phyloP scores from a whole-genome alignment of 2,329 filamentous ascomycete genomes.

The Nemania serpens region DNA sequence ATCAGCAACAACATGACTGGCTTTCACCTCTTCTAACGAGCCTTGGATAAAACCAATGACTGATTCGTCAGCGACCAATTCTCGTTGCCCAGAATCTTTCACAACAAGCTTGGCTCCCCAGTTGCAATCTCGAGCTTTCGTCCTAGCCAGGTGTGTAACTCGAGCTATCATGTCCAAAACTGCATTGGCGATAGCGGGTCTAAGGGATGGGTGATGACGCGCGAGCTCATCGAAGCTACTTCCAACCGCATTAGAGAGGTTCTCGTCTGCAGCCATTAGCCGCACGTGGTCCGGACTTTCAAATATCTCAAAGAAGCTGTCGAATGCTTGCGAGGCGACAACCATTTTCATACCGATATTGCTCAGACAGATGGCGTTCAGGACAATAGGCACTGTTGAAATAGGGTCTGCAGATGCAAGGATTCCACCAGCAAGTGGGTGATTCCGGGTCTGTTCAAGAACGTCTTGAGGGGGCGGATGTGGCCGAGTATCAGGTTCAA shows the following conservation, averaged over 20 bases:
- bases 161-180: slow-evolving; percentile 87
- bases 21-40: slow-evolving; percentile 46
- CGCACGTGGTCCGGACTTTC: slow-evolving; percentile 89
- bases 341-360: slow-evolving; percentile 86
- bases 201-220: slow-evolving; percentile 86
- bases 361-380: slow-evolving; percentile 94
- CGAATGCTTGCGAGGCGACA: slow-evolving; percentile 77
- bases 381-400: slow-evolving; percentile 79
- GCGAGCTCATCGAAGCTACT: slow-evolving; percentile 91
- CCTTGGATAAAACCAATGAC: slow-evolving; percentile 34
- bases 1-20: slow-evolving; percentile 43
- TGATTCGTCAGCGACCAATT: slow-evolving; percentile 59
- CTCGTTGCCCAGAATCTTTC: slow-evolving; percentile 60
- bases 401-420: slow-evolving; percentile 89
- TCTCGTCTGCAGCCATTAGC: slow-evolving; percentile 74
- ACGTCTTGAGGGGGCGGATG: slow-evolving; percentile 59
- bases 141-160: slow-evolving; percentile 73
- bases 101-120: slow-evolving; percentile 81
- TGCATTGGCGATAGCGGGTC: slow-evolving; percentile 79
- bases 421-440: slow-evolving; percentile 69
- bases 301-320: slow-evolving; percentile 94
- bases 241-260: slow-evolving; percentile 74
- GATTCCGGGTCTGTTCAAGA: slow-evolving; percentile 51
- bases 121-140: slow-evolving; percentile 69
- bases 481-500: slow-evolving; percentile 48